Percentiles rank a stretch among this genome's conserved stretches.
Conservation (phyloP, 495 filamentous ascomycete genomes). For the Lindgomyces ingoldianus region DNA sequence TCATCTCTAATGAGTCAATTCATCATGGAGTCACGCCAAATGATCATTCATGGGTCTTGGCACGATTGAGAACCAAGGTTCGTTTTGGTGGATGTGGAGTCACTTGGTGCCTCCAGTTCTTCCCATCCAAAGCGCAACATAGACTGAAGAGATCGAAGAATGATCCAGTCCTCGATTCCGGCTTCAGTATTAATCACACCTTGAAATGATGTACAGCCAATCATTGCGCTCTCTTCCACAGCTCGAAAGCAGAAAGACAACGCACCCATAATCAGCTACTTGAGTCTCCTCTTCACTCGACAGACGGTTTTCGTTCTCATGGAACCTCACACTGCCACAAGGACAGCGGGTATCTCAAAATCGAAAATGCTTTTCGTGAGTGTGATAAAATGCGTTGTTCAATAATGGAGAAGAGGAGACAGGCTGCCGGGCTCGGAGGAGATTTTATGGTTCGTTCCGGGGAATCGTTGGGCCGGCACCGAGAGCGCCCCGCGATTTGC, state of each 20-base stretch:
- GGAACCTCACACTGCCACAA: slow-evolving; percentile 34
- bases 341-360: slow-evolving; percentile 33
- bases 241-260: slow-evolving; percentile 38
- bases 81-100: too few species aligned
- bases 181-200: too few species aligned
- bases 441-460: slow-evolving; percentile 22
- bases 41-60: too few species aligned
- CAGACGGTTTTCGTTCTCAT: slow-evolving; percentile 43
- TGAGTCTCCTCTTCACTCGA: slow-evolving; percentile 39
- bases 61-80: too few species aligned
- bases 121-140: too few species aligned
- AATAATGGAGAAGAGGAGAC: slow-evolving; percentile 41
- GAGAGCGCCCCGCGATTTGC: slow-evolving; percentile 28
- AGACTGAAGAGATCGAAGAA: not conserved
- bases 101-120: too few species aligned
- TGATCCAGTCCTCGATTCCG: too few species aligned
- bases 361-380: slow-evolving; percentile 44
- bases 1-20: too few species aligned
- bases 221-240: slow-evolving; percentile 44
- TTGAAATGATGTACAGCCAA: slow-evolving; percentile 37
- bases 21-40: too few species aligned
- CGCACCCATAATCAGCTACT: slow-evolving; percentile 43
- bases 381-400: slow-evolving; percentile 42
- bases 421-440: slow-evolving; percentile 1
- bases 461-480: slow-evolving; percentile 18